Percentiles rank a stretch among this genome's conserved stretches.
These are phyloP conservation scores for Capniomyces stellatus DNA, from an alignment of 371 early-diverging fungal genomes.

Conservation along the genomic window DNA sequence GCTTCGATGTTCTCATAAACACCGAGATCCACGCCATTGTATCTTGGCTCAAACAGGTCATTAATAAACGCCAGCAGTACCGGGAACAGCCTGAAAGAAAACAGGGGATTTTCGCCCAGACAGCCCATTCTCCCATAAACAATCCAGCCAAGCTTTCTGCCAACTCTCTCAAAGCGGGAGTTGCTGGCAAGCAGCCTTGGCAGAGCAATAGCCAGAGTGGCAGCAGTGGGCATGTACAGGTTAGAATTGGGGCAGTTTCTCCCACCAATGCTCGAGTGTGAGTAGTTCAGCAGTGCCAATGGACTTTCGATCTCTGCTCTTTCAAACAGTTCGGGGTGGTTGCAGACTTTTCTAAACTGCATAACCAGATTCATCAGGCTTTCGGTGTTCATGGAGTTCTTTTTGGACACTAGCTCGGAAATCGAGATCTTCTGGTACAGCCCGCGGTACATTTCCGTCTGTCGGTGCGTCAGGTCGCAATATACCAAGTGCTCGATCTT, in stretches of 20 bases:
- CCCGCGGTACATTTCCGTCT: slow-evolving; percentile 55
- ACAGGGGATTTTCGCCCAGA: too few relatives aligned
- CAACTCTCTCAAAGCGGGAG: too few relatives aligned
- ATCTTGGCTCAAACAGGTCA: neutral
- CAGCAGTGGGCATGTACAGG: neutral
- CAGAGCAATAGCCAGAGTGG: neutral
- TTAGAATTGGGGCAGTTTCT: neutral
- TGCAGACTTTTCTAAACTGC: slow-evolving; percentile 97
- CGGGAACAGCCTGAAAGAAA: too few relatives aligned
- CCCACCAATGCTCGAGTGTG: neutral
- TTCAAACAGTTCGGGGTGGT: slow-evolving; percentile 97
- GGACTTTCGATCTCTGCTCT: slow-evolving; percentile 69
- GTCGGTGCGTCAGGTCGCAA: slow-evolving; percentile 71
- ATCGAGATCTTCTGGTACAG: slow-evolving; percentile 68
- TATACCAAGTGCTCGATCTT: slow-evolving; percentile 75
- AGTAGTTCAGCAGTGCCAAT: slow-evolving; percentile 27
- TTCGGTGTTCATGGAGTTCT: slow-evolving; percentile 51
- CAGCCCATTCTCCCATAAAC: too few relatives aligned
- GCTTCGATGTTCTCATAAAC: too few relatives aligned
- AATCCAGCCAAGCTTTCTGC: too few relatives aligned
- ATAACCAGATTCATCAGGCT: slow-evolving; percentile 88
- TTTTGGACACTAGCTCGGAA: slow-evolving; percentile 55
- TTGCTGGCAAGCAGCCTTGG: neutral
- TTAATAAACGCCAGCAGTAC: too few relatives aligned
- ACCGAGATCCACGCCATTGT: slow-evolving; percentile 5